A percentile compares a stretch with the other conserved stretches of the same genome.
phyloP scores from a whole-genome alignment of 2,329 filamentous ascomycete genomes.

The Colletotrichum trifolii region DNA sequence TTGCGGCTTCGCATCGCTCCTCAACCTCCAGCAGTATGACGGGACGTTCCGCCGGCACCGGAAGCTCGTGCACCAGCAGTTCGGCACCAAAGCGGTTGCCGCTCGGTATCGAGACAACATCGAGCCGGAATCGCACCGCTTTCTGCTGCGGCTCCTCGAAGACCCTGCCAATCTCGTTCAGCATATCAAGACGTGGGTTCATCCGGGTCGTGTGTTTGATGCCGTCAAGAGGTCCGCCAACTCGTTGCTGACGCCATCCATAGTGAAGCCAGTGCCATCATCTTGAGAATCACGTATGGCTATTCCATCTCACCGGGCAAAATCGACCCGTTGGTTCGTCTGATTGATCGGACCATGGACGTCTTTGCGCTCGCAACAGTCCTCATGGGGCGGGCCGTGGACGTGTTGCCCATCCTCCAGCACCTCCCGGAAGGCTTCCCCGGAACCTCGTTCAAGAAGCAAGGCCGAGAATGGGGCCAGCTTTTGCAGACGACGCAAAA shows the following conservation, averaged over 20 bases:
- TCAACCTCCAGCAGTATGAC: conserved; percentile 40
- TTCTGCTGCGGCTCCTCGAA: conserved; percentile 24
- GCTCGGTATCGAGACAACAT: conserved; percentile 35
- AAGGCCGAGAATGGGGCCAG: conserved; percentile 41
- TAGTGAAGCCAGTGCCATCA: conserved; percentile 20
- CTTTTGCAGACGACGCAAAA: conserved; percentile 37
- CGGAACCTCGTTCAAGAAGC: conserved; percentile 45
- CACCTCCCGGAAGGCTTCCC: conserved; percentile 46
- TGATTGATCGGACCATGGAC: conserved; percentile 44
- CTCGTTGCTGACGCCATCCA: neutral
- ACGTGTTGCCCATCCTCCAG: conserved; percentile 45
- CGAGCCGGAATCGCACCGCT: conserved; percentile 19
- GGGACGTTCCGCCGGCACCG: conserved; percentile 40
- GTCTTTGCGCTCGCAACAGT: conserved; percentile 43
- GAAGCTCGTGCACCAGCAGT: conserved; percentile 41
- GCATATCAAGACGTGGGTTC: conserved; percentile 36
- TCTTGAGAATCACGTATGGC: conserved; percentile 29
- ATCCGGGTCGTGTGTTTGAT: neutral
- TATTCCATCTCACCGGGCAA: conserved; percentile 44
- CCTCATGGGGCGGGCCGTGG: conserved; percentile 47
- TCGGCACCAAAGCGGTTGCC: conserved; percentile 43
- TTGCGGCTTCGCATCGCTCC: conserved; percentile 42
- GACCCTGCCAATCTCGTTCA: conserved; percentile 29
- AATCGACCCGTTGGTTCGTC: conserved; percentile 43
- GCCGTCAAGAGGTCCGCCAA: neutral